These are phyloP conservation scores for Sugiyamaella americana DNA, from an alignment of 805 yeast genomes.

Conservation along the genomic window DNA sequence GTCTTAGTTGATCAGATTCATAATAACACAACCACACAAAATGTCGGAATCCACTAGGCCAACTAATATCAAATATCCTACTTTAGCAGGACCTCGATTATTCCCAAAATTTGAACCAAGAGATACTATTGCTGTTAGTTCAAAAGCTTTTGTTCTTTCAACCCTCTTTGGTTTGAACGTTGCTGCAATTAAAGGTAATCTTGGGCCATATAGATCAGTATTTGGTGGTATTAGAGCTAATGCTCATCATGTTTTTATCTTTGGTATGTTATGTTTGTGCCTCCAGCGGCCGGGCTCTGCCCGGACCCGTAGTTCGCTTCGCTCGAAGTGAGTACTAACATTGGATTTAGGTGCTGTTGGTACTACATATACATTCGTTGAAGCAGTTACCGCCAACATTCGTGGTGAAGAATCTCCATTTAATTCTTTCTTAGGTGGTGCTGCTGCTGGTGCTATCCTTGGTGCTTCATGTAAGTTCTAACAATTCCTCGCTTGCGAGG, in stretches of 20 bases:
- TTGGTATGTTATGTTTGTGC: slow-evolving; percentile 11
- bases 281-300: no score
- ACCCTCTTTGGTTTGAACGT: slow-evolving; percentile 44
- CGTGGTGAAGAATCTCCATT: slow-evolving; percentile 58
- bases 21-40: background rate
- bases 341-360: slow-evolving; percentile 42
- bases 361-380: slow-evolving; percentile 40
- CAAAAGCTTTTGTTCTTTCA: slow-evolving; percentile 41
- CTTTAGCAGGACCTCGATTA: slow-evolving; percentile 9
- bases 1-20: background rate
- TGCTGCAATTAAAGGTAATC: slow-evolving; percentile 38
- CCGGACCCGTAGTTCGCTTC: no score
- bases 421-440: slow-evolving; percentile 48
- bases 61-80: slow-evolving; percentile 12
- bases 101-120: slow-evolving; percentile 46
- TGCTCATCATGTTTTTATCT: slow-evolving; percentile 22
- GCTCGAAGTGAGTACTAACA: slow-evolving; percentile 5
- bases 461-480: slow-evolving; percentile 31
- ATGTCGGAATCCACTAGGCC: slow-evolving; percentile 9
- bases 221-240: slow-evolving; percentile 27
- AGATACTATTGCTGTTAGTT: slow-evolving; percentile 47
- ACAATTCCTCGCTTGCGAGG: background rate
- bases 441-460: slow-evolving; percentile 40
- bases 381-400: slow-evolving; percentile 48
- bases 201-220: slow-evolving; percentile 28